Base-by-base conservation (phyloP, 768 basidiomycete species). In the Auricularia auricula-judae region DNA sequence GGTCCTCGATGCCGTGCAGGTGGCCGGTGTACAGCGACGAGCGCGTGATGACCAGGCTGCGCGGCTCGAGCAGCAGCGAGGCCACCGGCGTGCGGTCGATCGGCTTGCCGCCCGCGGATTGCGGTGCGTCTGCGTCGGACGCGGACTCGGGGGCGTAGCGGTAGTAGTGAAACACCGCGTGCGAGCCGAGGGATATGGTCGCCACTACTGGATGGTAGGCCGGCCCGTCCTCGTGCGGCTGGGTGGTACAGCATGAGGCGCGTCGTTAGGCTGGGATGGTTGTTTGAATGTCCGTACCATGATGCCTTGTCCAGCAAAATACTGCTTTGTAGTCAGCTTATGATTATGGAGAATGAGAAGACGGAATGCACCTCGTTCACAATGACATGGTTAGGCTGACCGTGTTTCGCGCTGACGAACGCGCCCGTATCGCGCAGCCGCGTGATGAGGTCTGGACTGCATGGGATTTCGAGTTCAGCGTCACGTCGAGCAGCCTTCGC, bases 141-240 rank as follows among this genome's bases (percentile, higher is more conserved):
- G 70, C 1, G 65, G 62, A 7, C 67, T 63, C 16, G 67, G 66
- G 2, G 70, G 67, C n/a, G 70, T 91, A 91, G 63, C 79, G 80
- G 71, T 91, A 91, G 71, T 96, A 90, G 74, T 93, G 82, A 68
- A 98, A 87, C 64, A 92, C 78, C 2, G 88, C 78, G 73, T 94
- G 91, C 1, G 91, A 89, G 51, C 88, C 87, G 65, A 97, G 76
- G 14, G 94, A 93, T 61, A 98, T 76, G n/a, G 95, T 97, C 1
- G 91, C 88, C 1, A 97, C 94, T 3, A 88, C 84, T 0, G 94
- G 91, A 70, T 86, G 77, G 75, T 96, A 98, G 18, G 86, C 83
- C 2, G 93, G 88, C 0, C 95, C 93, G 73, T 98, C 94, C 77
- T 96, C 87, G 70, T 97, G 95, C 1, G 93, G 91, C 91, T 95